phyloP scores from a whole-genome alignment of 2,329 filamentous ascomycete genomes.

The Beauveria australis region DNA sequence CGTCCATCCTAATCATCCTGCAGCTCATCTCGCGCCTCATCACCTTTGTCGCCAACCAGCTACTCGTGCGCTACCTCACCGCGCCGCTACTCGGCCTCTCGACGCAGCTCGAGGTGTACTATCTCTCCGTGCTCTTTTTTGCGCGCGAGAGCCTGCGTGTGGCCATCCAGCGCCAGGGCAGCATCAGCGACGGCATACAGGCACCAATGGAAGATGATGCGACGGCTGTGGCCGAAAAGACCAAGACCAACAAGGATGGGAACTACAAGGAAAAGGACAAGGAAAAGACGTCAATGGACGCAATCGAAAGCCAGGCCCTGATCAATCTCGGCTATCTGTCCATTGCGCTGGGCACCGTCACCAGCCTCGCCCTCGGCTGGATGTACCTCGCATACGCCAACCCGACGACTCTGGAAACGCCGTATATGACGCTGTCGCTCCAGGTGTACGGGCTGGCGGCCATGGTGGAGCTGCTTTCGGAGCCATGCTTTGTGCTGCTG shows the following conservation, averaged over 20 bases:
- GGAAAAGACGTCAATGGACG: background rate
- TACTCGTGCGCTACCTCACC: slow-evolving; percentile 80
- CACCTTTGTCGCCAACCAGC: slow-evolving; percentile 87
- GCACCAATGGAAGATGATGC: background rate
- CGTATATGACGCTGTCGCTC: slow-evolving; percentile 51
- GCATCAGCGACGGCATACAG: slow-evolving; percentile 9
- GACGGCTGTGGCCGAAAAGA: background rate
- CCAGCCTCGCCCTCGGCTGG: slow-evolving; percentile 56
- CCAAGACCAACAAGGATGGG: background rate
- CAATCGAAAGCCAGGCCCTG: slow-evolving; percentile 57
- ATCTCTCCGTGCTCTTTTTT: slow-evolving; percentile 89
- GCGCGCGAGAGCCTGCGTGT: slow-evolving; percentile 84
- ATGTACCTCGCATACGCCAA: slow-evolving; percentile 54
- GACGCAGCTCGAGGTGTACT: slow-evolving; percentile 86
- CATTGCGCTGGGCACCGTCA: slow-evolving; percentile 56
- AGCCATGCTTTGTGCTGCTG: slow-evolving; percentile 83
- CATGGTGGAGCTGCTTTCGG: slow-evolving; percentile 68
- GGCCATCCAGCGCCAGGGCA: slow-evolving; percentile 73
- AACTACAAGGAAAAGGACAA: background rate
- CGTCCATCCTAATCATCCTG: slow-evolving; percentile 77
- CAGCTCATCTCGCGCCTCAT: slow-evolving; percentile 81
- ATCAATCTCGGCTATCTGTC: slow-evolving; percentile 85
- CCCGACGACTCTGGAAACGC: slow-evolving; percentile 43
- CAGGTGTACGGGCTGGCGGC: slow-evolving; percentile 48
- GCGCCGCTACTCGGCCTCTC: slow-evolving; percentile 77